These are phyloP conservation scores for Populus pruinosa DNA, from an alignment of 345 rosid species.

Conservation along the genomic window DNA sequence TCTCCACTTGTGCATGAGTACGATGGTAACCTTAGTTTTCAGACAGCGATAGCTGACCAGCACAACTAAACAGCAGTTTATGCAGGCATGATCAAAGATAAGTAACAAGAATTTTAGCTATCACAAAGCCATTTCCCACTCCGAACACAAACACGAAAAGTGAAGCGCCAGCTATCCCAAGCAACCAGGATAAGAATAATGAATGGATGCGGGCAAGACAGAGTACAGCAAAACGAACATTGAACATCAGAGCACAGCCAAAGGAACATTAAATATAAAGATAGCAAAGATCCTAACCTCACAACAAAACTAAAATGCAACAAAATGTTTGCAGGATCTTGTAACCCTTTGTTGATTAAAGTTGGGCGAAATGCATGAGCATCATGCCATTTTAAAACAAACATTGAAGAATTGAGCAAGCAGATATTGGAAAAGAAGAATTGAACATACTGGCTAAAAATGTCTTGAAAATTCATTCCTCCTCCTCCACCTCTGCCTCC, in stretches of 20 bases:
- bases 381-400: not conserved
- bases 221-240: not conserved
- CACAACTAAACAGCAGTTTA: not conserved
- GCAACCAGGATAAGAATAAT: too few species aligned
- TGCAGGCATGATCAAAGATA: not conserved
- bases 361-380: not conserved
- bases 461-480: conserved; percentile 64
- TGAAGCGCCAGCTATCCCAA: too few species aligned
- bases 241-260: not conserved
- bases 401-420: not conserved
- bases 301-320: not conserved
- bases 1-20: not conserved
- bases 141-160: too few species aligned
- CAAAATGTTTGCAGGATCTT: not conserved
- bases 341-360: not conserved
- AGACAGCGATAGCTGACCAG: not conserved
- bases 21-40: too few species aligned
- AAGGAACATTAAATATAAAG: not conserved
- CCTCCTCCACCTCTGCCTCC: conserved; percentile 82
- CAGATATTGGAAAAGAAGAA: not conserved
- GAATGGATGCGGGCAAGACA: not conserved
- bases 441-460: conserved; percentile 51
- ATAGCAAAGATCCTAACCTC: not conserved
- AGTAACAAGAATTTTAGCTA: not conserved
- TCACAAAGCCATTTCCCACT: too few species aligned